phyloP scores from a whole-genome alignment of 306 rosid species.

The Psophocarpus tetragonolobus region DNA sequence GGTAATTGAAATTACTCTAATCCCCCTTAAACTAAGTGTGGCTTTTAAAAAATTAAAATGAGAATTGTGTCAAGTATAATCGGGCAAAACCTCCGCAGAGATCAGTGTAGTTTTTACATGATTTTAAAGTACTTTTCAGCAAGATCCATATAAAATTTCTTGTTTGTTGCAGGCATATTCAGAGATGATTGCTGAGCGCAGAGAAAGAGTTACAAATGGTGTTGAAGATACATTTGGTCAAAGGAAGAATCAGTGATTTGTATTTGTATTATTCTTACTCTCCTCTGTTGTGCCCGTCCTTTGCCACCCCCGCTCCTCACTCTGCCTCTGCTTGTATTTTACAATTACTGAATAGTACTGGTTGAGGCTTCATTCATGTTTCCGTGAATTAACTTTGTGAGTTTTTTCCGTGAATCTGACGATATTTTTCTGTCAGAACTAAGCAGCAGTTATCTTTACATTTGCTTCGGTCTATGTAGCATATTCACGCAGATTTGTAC shows the following conservation, averaged over 20 bases:
- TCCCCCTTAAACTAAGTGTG: background rate
- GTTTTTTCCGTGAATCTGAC: background rate
- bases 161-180: slow-evolving; percentile 68
- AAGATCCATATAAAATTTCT: background rate
- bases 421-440: background rate
- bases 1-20: too few relatives aligned
- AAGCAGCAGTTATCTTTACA: background rate
- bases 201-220: slow-evolving; percentile 67
- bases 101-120: background rate
- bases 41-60: background rate
- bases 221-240: slow-evolving; percentile 84
- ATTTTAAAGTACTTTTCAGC: background rate
- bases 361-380: slow-evolving; percentile 12
- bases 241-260: slow-evolving; percentile 42
- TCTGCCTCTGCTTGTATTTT: slow-evolving; percentile 2
- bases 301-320: background rate
- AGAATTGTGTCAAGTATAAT: background rate
- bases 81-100: background rate
- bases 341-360: slow-evolving; percentile 7
- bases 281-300: slow-evolving; percentile 2
- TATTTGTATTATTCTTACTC: slow-evolving; percentile 22
- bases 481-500: background rate
- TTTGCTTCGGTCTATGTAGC: background rate
- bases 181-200: slow-evolving; percentile 83
- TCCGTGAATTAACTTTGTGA: slow-evolving; percentile 11